Base-by-base conservation (phyloP, 2,329 filamentous ascomycete species). In the Cryphonectria carpinicola region DNA sequence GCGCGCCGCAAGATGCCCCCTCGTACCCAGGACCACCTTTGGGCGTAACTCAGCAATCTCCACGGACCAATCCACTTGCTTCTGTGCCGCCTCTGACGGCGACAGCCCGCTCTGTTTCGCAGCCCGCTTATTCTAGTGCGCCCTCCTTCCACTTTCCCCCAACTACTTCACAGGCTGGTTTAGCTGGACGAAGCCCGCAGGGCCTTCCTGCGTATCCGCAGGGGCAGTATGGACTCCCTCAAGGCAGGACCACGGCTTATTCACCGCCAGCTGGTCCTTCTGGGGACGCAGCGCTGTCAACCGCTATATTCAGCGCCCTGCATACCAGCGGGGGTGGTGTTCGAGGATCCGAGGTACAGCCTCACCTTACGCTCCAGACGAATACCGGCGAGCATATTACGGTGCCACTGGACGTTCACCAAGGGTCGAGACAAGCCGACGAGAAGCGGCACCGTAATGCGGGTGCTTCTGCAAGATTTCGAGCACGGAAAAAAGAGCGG, bases 391-490 rank as follows among this genome's bases (percentile, higher is more conserved):
- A 82, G 60, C 78, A 81, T 41, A 86, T 89, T 58, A 80, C 85
- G 13, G 89, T 95, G 65, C 90, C 91, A 19, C 89, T 95, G 13
- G 93, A 97, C 78, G 89, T 93, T 60, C 92, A 93, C 75, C 92
- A 93, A 76, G 94, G 92, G 17, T 97, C 94, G 17, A 91, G 90
- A 74, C 89, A 93, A 76, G 92, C 93, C 54, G 93, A 96, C 76
- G 93, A 97, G 80, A 97, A 96, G 81, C 87, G 94, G 69, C 91
- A 92, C 79, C 88, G 93, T 66, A 97, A 97, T 77, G 94, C 94
- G 56, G 92, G 92, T 64, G 94, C 94, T 7, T 97, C 93, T 70
- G 93, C 93, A 64, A 87, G 94, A 71, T 96, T 97, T 74, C 88
- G 94, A 69, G 89, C 90, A 77, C 88, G 94, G 71, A 90, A 94